These are phyloP conservation scores for Raffaelea albimanens DNA, from an alignment of 2,329 filamentous ascomycete species.

Conservation along the genomic window DNA sequence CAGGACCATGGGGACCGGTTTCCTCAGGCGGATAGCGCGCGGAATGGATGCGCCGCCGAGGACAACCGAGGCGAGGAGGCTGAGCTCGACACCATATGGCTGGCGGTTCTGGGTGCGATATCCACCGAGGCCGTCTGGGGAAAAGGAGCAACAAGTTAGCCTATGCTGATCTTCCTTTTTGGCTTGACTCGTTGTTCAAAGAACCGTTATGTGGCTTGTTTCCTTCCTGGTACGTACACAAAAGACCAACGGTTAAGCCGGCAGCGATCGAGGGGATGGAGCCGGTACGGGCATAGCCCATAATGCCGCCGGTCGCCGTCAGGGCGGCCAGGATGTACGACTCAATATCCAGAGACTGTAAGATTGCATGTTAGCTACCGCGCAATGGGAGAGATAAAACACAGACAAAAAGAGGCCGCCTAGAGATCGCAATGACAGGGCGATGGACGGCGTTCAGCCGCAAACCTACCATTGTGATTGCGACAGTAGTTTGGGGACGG, in stretches of 20 bases:
- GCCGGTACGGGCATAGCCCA: slow-evolving; percentile 75
- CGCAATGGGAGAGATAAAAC: not conserved
- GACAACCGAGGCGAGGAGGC: slow-evolving; percentile 78
- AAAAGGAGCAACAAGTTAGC: not conserved
- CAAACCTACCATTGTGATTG: slow-evolving; percentile 4
- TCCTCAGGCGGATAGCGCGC: slow-evolving; percentile 70
- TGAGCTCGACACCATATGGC: slow-evolving; percentile 77
- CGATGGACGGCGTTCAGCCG: not conserved
- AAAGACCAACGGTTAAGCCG: slow-evolving; percentile 67
- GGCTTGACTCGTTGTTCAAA: no score
- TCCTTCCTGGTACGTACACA: slow-evolving; percentile 45
- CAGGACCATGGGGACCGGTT: slow-evolving; percentile 74
- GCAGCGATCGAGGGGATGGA: slow-evolving; percentile 82
- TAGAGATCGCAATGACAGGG: not conserved
- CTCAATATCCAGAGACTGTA: slow-evolving; percentile 31
- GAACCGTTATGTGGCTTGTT: no score
- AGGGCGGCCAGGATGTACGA: slow-evolving; percentile 72
- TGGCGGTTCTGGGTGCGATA: slow-evolving; percentile 67
- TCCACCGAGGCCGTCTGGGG: slow-evolving; percentile 65
- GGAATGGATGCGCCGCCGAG: slow-evolving; percentile 79
- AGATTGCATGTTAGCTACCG: not conserved
- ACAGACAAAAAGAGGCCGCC: not conserved
- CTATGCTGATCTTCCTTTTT: not conserved
- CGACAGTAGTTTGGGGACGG: not conserved
- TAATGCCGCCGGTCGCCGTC: slow-evolving; percentile 78